Base-by-base conservation (phyloP, 2,329 filamentous ascomycete species). In the Colletotrichum brevisporum region DNA sequence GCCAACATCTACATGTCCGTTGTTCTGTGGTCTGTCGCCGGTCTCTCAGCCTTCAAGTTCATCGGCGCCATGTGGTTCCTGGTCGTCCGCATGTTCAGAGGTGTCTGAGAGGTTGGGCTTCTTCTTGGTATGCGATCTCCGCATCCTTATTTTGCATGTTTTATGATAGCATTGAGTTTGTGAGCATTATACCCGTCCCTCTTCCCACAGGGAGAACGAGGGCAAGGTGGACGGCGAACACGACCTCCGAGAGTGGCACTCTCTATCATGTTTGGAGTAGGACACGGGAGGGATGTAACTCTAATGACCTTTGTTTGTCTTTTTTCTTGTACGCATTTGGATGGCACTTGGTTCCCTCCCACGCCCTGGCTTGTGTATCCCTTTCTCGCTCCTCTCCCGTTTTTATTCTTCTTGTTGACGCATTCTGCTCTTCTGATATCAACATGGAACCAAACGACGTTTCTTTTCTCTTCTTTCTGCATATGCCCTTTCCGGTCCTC, bases 41-140 rank as follows among this genome's bases (percentile, higher is more conserved):
- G 84, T 2, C 80, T 98, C 64, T 94, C 92, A 26, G 89, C 90
- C 2, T 95, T 98, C 81, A 93, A 95, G 78, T 97, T 98, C 75
- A 82, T 95, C 26, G 95, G 95, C 3, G 93, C 93, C 0, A 86
- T 94, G 81, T 97, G 94, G 94, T 98, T 98, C 83, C 87, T 99
- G 85, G 86, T 98, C 74, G 91, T 95, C 66, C 87, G 94, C 75
- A 88, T 97, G 89, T 95, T 97, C 80, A 89, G 94, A 72, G 90
- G 90, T 73, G 90, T 92, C 66, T 91, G 83, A 50, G 8, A n/a
- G 36, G 50, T 13, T 54, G 47, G 41, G 16, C 53, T 52, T 26
- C 51, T 52, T 52, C 31, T 60, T 5, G n/a, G 51, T 39, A 48
- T 45, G 31, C 50, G 31, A 36, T 47, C 6, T 12, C 16, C 39